Evolutionary conservation across 1,284 basidiomycete genomes (phyloP).

Genomic region (Puccinia novopanici): DNA sequence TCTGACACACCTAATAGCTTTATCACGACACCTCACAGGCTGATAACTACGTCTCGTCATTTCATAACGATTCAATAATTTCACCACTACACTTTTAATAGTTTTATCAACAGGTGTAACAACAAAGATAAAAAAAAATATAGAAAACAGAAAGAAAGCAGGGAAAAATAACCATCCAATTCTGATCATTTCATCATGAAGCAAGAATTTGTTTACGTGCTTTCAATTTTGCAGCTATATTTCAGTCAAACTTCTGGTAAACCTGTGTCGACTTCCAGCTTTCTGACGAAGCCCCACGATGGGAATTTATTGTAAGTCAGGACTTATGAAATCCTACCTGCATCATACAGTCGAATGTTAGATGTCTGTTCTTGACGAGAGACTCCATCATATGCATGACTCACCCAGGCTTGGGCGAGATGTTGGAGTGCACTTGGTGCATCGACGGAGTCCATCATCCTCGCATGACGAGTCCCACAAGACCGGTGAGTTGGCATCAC

Average conservation of each 20-base stretch:
- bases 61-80: no score
- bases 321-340: neutral
- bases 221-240: slow-evolving; percentile 1
- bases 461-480: no score
- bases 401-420: neutral
- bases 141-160: neutral
- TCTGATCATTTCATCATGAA: neutral
- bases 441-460: slow-evolving; percentile 1
- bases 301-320: neutral
- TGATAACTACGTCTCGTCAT: neutral
- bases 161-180: neutral
- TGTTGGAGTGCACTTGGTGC: neutral
- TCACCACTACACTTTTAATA: neutral
- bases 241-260: neutral
- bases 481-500: neutral
- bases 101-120: neutral
- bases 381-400: neutral
- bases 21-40: no score
- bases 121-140: neutral
- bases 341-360: neutral
- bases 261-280: neutral
- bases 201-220: neutral
- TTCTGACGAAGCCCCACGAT: neutral
- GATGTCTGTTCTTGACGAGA: neutral
- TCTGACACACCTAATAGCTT: neutral